These are phyloP conservation scores for Saccharomycopsis microspora DNA, from an alignment of 805 yeast genomes.

Conservation along the genomic window DNA sequence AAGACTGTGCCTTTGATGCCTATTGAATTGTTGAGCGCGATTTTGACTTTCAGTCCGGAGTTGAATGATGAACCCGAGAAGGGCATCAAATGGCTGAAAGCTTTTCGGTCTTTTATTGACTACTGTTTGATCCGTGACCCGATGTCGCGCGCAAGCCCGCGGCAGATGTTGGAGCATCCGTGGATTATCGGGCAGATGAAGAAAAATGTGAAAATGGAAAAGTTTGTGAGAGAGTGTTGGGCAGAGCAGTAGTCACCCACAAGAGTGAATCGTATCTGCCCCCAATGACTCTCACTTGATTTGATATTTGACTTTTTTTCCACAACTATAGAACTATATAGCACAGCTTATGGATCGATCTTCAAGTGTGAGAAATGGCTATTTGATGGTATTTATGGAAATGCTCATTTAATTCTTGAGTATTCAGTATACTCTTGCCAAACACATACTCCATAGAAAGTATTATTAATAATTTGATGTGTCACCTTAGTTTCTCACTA, in stretches of 20 bases:
- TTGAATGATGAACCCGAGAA: slow-evolving; percentile 67
- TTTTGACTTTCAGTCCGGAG: slow-evolving; percentile 73
- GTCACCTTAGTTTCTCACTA: too few species aligned
- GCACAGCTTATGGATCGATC: too few species aligned
- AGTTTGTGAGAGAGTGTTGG: slow-evolving; percentile 72
- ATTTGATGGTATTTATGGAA: too few species aligned
- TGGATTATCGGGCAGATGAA: slow-evolving; percentile 77
- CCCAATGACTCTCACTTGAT: too few species aligned
- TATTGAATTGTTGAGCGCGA: slow-evolving; percentile 72
- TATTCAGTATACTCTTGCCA: too few species aligned
- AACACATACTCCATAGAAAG: too few species aligned
- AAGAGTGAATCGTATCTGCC: not conserved
- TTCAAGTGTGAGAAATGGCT: too few species aligned
- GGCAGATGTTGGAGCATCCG: slow-evolving; percentile 89
- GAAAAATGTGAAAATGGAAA: slow-evolving; percentile 73
- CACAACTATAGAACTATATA: too few species aligned
- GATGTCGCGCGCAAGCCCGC: slow-evolving; percentile 75
- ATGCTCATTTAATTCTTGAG: too few species aligned
- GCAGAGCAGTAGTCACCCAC: slow-evolving; percentile 18
- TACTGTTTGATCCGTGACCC: slow-evolving; percentile 77
- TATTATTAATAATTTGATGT: too few species aligned
- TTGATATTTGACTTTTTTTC: too few species aligned
- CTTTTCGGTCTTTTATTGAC: slow-evolving; percentile 73
- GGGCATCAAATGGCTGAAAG: slow-evolving; percentile 69
- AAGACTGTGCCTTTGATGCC: slow-evolving; percentile 54